Conservation (phyloP, 257 asterid species). For the Nicotiana otophora region DNA sequence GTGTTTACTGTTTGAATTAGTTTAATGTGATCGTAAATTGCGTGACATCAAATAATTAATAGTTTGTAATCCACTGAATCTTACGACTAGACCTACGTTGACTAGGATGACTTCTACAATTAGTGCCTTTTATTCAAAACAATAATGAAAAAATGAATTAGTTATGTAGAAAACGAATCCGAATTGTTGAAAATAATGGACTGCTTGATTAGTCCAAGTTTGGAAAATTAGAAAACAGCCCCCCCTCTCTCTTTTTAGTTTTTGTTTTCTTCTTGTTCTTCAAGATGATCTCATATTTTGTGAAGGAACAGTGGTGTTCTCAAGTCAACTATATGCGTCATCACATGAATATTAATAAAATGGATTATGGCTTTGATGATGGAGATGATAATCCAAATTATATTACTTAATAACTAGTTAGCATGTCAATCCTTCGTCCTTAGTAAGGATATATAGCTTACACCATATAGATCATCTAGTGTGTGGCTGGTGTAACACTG, state of each 20-base stretch:
- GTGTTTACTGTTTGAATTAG: not conserved
- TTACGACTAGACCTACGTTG: not conserved
- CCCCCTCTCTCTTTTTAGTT: too few relatives aligned
- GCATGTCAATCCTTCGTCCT: not conserved
- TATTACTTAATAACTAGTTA: not conserved
- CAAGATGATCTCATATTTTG: not conserved
- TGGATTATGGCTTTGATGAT: not conserved
- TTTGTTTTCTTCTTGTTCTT: too few relatives aligned
- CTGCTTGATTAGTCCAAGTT: too few relatives aligned
- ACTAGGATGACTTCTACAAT: not conserved
- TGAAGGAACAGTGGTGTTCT: not conserved
- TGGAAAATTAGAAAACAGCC: too few relatives aligned
- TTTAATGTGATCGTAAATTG: not conserved
- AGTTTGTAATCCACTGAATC: not conserved
- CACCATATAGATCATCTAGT: too few relatives aligned
- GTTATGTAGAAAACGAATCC: too few relatives aligned
- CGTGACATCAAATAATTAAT: not conserved
- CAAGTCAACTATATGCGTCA: not conserved
- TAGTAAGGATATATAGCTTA: not conserved
- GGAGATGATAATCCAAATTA: not conserved
- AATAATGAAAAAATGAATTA: too few relatives aligned
- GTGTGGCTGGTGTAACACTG: too few relatives aligned
- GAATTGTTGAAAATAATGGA: too few relatives aligned
- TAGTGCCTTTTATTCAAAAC: too few relatives aligned
- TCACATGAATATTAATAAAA: not conserved